A percentile compares a stretch with the other conserved stretches of the same genome.
phyloP scores from a whole-genome alignment of 257 asterid genomes.

The Penstemon davidsonii region DNA sequence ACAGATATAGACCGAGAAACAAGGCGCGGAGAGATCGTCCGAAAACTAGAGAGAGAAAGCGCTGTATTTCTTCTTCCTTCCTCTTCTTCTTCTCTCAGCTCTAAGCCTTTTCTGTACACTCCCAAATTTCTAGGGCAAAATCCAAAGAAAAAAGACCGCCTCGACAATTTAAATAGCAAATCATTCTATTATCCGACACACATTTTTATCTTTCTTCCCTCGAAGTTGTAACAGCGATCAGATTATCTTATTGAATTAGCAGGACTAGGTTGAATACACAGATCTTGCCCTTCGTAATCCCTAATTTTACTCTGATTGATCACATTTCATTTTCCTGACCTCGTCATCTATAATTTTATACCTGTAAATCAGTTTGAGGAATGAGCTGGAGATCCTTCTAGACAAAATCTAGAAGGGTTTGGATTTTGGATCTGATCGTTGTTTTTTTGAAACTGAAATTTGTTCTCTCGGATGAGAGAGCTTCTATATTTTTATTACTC shows the following conservation, averaged over 20 bases:
- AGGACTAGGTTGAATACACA: slow-evolving; percentile 34
- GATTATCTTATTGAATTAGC: slow-evolving; percentile 30
- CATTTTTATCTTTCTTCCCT: slow-evolving; percentile 26
- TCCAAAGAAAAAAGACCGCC: slow-evolving; percentile 33
- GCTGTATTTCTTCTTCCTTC: slow-evolving; percentile 35
- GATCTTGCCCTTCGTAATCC: slow-evolving; percentile 60
- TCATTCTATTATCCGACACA: slow-evolving; percentile 28
- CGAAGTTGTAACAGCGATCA: slow-evolving; percentile 15
- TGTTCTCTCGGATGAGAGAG: slow-evolving; percentile 72
- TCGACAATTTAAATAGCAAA: slow-evolving; percentile 37
- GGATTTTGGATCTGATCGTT: slow-evolving; percentile 59
- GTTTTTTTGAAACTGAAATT: slow-evolving; percentile 40
- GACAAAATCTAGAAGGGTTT: slow-evolving; percentile 61
- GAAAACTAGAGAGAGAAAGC: slow-evolving; percentile 51
- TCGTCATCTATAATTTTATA: slow-evolving; percentile 4
- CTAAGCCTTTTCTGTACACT: slow-evolving; percentile 37
- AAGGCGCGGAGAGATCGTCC: slow-evolving; percentile 98
- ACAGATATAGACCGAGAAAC: slow-evolving; percentile 73
- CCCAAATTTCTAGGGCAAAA: slow-evolving; percentile 56
- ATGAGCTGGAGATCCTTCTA: slow-evolving; percentile 65
- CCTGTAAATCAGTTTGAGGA: slow-evolving; percentile 32
- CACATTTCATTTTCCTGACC: slow-evolving; percentile 33
- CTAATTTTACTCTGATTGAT: slow-evolving; percentile 44
- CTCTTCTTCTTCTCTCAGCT: slow-evolving; percentile 36
- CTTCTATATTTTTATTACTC: slow-evolving; percentile 28